These are phyloP conservation scores for Boletus sp. DNA, from an alignment of 768 basidiomycete genomes.

Conservation along the genomic window DNA sequence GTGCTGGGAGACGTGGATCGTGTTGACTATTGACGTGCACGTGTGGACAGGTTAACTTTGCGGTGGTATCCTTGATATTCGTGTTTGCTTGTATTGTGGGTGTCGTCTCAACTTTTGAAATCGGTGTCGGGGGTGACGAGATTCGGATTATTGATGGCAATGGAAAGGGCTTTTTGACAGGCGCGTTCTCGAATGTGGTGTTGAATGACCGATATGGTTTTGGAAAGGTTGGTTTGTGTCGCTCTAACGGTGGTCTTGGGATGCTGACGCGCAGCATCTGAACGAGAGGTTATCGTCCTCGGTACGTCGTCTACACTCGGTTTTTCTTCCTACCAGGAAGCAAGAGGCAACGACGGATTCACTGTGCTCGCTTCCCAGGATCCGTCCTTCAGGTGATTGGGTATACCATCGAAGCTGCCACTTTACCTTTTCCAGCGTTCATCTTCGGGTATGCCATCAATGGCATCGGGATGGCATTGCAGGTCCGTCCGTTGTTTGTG, in stretches of 20 bases:
- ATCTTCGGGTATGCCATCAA: conserved; percentile 40
- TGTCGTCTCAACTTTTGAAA: not conserved
- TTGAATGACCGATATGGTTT: conserved; percentile 32
- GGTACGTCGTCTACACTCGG: conserved; percentile 12
- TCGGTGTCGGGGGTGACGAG: not conserved
- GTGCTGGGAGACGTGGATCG: not conserved
- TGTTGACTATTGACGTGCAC: not conserved
- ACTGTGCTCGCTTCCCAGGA: conserved; percentile 10
- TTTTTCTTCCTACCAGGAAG: not conserved
- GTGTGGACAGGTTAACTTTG: conserved; percentile 34
- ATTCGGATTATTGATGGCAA: not conserved
- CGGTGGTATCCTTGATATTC: conserved; percentile 41
- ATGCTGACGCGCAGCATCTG: not conserved
- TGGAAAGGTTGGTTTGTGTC: conserved; percentile 26
- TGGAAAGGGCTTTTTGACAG: conserved; percentile 30
- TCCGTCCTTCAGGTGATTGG: conserved; percentile 29
- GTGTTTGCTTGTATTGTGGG: conserved; percentile 39
- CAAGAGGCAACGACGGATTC: not conserved
- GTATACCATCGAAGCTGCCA: conserved; percentile 37
- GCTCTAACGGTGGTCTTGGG: not conserved
- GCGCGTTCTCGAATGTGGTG: conserved; percentile 31
- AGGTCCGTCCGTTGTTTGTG: conserved; percentile 32
- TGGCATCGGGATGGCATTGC: conserved; percentile 44
- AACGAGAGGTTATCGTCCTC: conserved; percentile 25
- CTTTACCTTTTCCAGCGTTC: conserved; percentile 45